phyloP scores from a whole-genome alignment of 768 basidiomycete genomes.

The Podaxis sp. region DNA sequence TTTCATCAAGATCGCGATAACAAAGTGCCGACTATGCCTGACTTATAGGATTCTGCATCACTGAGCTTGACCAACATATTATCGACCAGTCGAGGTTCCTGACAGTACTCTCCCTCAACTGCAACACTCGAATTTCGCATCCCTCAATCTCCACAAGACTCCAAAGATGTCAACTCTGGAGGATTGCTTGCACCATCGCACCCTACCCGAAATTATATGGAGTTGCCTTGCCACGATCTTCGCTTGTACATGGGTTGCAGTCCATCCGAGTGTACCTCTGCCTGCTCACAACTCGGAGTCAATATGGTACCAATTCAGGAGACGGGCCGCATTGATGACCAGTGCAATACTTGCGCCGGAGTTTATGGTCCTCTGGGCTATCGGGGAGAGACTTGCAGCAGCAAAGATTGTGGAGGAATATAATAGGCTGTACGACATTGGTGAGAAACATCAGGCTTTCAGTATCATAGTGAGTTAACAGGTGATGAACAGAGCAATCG shows the following conservation, averaged over 20 bases:
- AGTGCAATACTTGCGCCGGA: background rate
- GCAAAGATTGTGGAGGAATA: background rate
- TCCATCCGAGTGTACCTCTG: conserved; percentile 19
- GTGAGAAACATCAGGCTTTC: background rate
- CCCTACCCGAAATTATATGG: conserved; percentile 14
- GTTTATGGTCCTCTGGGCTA: background rate
- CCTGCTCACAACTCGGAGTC: background rate
- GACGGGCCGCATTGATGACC: background rate
- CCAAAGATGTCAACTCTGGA: background rate
- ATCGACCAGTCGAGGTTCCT: too few species aligned
- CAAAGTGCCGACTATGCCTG: too few species aligned
- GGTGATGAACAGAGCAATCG: background rate
- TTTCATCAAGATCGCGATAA: too few species aligned
- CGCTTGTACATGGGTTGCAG: conserved; percentile 20
- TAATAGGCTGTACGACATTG: background rate
- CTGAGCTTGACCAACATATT: too few species aligned
- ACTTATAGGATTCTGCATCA: too few species aligned
- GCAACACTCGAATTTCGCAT: background rate
- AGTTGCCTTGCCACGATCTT: conserved; percentile 21
- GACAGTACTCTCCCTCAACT: background rate
- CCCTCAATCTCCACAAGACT: background rate
- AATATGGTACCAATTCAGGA: background rate
- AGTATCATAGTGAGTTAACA: background rate
- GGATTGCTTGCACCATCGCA: background rate
- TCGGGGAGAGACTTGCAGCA: background rate